Base-by-base conservation (phyloP, 2,329 filamentous ascomycete species). In the Neurospora sp. region DNA sequence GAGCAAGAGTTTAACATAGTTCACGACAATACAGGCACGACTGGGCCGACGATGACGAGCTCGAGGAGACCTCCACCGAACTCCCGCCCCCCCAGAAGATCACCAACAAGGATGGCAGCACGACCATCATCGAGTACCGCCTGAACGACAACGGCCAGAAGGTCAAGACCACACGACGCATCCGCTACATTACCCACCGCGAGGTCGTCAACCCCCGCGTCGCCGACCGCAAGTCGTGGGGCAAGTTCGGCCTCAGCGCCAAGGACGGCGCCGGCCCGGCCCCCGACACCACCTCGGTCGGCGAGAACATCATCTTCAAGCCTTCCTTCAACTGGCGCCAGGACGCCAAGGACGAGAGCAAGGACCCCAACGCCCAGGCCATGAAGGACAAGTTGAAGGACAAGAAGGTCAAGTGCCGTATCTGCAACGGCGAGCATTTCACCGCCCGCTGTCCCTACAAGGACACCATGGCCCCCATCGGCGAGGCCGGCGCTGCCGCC, bases 351-450 rank as follows among this genome's bases (percentile, higher is more conserved):
- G 91, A 80, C 80, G 92, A 95, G 83, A 87, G 89, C 83, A 88
- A 89, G 79, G 89, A 90, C 77, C 83, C 87, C 78, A 91, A 92
- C 81, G 89, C 91, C 77, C 89, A 91, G 82, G 86, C 86, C 77
- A 87, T 91, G 84, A 92, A 92, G 84, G 88, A 90, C 79, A 91
- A 92, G 84, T 87, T 98, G 78, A 97, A 96, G 89, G 94, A 97
- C 85, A 97, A 97, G 89, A 96, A 97, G 86, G 96, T 99, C 86
- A 98, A 98, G 88, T 99, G 96, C 84, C 92, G 96, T 87, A 98
- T 99, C 80, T 99, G 96, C 85, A 92, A 90, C 80, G 96, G 95
- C 80, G 96, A 99, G 86, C 96, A 99, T 89, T 99, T 98, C 87
- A 99, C 96, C 58, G 95, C 95, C 76, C 91, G 96, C 81, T 99